A percentile compares a stretch with the other conserved stretches of the same genome.
Evolutionary conservation across 768 basidiomycete species (phyloP).

Genomic region (Agaricus sinodeliciosus): DNA sequence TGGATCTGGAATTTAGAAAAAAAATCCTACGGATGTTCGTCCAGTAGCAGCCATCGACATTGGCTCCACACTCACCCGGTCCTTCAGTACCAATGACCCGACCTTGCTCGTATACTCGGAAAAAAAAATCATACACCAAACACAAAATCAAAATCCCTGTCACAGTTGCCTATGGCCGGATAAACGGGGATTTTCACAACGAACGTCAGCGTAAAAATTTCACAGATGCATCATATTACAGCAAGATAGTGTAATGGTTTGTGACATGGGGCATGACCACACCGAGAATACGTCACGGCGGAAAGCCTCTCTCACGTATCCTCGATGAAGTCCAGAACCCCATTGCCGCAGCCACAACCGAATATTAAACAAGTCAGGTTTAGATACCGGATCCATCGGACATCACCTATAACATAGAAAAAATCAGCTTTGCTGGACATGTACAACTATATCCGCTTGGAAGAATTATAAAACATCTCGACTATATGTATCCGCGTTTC

Average conservation of each 20-base stretch:
- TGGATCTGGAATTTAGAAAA: too few species aligned
- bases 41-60: conserved; percentile 12
- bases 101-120: conserved; percentile 16
- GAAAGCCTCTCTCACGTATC: conserved; percentile 19
- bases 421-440: not conserved
- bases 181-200: conserved; percentile 14
- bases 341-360: conserved; percentile 14
- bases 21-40: too few species aligned
- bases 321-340: conserved; percentile 12
- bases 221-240: conserved; percentile 13
- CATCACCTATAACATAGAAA: conserved; percentile 1
- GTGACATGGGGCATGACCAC: conserved; percentile 21
- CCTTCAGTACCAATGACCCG: conserved; percentile 17
- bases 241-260: conserved; percentile 30
- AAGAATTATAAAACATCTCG: not conserved
- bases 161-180: conserved; percentile 12
- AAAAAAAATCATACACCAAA: conserved; percentile 17
- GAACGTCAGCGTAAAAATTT: conserved; percentile 13
- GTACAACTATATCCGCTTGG: not conserved
- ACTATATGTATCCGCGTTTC: not conserved
- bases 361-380: conserved; percentile 18
- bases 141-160: conserved; percentile 13
- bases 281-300: conserved; percentile 35
- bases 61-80: conserved; percentile 18
- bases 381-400: conserved; percentile 12